Percentiles rank a stretch among this genome's conserved stretches.
phyloP scores from a whole-genome alignment of 2,329 filamentous ascomycete species.

The Diaporthe citrichinensis region DNA sequence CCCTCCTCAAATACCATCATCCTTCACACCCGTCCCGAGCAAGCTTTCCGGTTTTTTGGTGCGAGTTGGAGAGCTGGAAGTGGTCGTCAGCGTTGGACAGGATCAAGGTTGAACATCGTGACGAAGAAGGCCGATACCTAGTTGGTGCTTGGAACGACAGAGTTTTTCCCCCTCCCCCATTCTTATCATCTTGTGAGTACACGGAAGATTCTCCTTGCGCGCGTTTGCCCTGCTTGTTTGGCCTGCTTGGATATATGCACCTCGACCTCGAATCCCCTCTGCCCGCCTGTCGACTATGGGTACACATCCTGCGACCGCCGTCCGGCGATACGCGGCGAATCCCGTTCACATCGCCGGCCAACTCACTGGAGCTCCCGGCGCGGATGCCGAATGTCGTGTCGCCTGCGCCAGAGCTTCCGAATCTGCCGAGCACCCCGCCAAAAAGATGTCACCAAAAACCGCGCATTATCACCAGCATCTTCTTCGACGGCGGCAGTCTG shows the following conservation, averaged over 20 bases:
- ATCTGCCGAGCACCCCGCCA: constrained; percentile 13
- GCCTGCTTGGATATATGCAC: not conserved
- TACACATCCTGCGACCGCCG: not conserved
- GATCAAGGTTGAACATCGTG: constrained; percentile 37
- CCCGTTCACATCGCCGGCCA: not conserved
- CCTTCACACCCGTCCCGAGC: constrained; percentile 14
- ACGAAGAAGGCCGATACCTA: constrained; percentile 21
- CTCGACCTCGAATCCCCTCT: not conserved
- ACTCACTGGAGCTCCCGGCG: not conserved
- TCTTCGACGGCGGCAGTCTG: not conserved
- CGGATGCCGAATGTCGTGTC: not conserved
- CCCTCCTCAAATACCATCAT: constrained; percentile 11
- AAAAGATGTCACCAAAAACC: not conserved
- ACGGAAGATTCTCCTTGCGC: not conserved
- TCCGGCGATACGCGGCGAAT: not conserved
- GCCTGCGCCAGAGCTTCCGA: constrained; percentile 10
- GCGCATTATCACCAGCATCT: not conserved
- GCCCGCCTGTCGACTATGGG: not conserved
- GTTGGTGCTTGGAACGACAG: constrained; percentile 21
- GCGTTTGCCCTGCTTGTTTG: not conserved
- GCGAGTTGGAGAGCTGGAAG: constrained; percentile 38
- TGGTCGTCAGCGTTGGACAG: constrained; percentile 38
- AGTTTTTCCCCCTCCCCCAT: constrained; percentile 19
- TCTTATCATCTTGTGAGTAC: constrained; percentile 26
- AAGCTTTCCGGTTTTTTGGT: constrained; percentile 35